Base-by-base conservation (phyloP, 169 alveolate genomes). In the Plasmodium blacklocki region DNA sequence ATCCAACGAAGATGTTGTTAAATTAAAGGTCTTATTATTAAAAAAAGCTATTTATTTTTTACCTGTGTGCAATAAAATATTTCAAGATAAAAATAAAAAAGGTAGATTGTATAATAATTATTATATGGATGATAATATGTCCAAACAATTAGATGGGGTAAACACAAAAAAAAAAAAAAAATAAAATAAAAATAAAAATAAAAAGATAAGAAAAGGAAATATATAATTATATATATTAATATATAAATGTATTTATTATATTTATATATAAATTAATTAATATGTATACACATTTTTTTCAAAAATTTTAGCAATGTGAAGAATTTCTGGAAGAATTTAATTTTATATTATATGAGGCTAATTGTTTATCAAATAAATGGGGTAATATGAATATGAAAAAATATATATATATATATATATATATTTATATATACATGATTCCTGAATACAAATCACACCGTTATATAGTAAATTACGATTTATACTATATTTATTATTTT, bases 11-110 rank as follows among this genome's bases (percentile, higher is more conserved):
- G 90, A 80, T 60, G 66, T 80, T 12, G 73, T 80, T 19, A 80
- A 80, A 62, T 56, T 80, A 15, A 80, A 80, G 62, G 90, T 80
- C 19, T 23, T 80, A 39, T 49, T 80, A 62, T 60, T 80, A 19
- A 80, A 80, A 60, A 80, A 80, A 72, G 73, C 90, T 43, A 80
- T 80, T 43, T 80, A 39, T 47, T 80, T 80, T 72, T 54, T 80
- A 11, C 90, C 90, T 9, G 70, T 80, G 14, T 80, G 90, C 58
- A 80, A 80, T 60, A 80, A 70, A 80, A 66, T 80, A 66, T 70
- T 80, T 80, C 90, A 80, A 21, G 90, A 80, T 47, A 80, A 80
- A 80, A 80, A 80, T 62, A 80, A 68, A 66, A 80, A 80, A 56
- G 62, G 54, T 26, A 39, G 73, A 71, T 52, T 80, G 21, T 80